Base-by-base conservation (phyloP, 2,329 filamentous ascomycete genomes). In the Pseudopithomyces maydicus region DNA sequence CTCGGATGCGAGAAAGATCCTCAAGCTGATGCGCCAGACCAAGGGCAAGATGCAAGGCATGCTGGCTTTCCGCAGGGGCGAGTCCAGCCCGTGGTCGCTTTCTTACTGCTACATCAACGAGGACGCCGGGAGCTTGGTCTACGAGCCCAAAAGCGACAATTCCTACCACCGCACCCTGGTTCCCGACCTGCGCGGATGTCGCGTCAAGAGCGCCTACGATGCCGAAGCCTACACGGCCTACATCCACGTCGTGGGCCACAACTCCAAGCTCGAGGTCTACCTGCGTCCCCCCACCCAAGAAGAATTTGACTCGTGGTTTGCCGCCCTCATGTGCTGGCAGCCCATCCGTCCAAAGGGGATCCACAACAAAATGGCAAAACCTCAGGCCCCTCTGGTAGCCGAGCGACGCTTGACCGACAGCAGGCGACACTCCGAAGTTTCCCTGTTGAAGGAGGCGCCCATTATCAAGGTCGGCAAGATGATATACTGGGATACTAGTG, bases 391-490 rank as follows among this genome's bases (percentile, higher is more conserved):
- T 49, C 66, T 74, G 22, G 63, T 71, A 45, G 67, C 71, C 15
- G 73, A 76, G 58, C 68, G 75, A 22, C 65, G 72, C 14, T 65
- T 76, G 23, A 63, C 68, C 22, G 73, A 79, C 64, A 74, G 76
- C 69, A 71, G 82, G 59, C 73, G 83, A 51, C 78, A 81, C 63
- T 80, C 81, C 17, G 80, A 81, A 54, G 78, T 80, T 22, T 81
- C 82, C 2, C 69, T 82, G 26, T 78, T 83, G 26, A 95, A 89
- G 70, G 89, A 92, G 60, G 85, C 87, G 3, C 87, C 90, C 54
- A 95, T 98, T 63, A 98, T 98, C 80, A 99, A 98, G 73, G 91
- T 97, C 55, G 81, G 81, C 33, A 82, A 82, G 65, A 83, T 83
- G 81, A 80, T 82, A 70, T 82, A 96, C 45, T 74, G 72, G 94